Evolutionary conservation across 805 yeast genomes (phyloP), one percentile per base, ranked within the genome.

Genomic region (Zygosaccharomyces pseudorouxii): DNA sequence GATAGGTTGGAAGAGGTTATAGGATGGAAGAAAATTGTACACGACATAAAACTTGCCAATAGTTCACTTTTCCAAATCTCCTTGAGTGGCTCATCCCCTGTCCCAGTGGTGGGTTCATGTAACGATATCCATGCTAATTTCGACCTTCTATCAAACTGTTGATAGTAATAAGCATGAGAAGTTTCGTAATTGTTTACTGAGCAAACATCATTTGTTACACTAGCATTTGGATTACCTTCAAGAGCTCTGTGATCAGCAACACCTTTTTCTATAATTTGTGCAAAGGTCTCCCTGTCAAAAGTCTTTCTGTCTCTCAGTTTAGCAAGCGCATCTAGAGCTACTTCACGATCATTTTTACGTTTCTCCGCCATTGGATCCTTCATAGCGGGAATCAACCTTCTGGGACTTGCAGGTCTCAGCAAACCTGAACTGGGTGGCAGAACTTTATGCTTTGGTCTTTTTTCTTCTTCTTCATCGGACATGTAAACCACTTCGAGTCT

Each of bases 181-280:
- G 47, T 40, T 38, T 62, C 65, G 49, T 57, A 65, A 42, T 64
- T 64, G 10, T 49, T 38, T 3, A 46, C 45, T 6, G 63, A 58
- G 43, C 67, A 64, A 8, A 65, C 57, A 46, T 64, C 46, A 44
- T 64, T 65, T n/a, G 68, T 60, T 11, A 52, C 56, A 46, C 66
- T 65, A 3, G 53, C 57, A 4, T 27, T 12, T 2, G 51, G 40
- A 40, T 53, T 49, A 5, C 38, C 48, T 14, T 25, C 37, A 2
- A 65, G 41, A 7, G 67, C 56, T 5, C 41, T 38, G 39, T 63
- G 65, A 9, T 38, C 31, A 7, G 54, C 52, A 9, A 65, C 46
- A 11, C 66, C 65, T 1, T 54, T 44, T 20, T 53, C 50, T 3
- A 64, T 54, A 31, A 62, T 30, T 10, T 50, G 47, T 11, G 38